Evolutionary conservation across 495 filamentous ascomycete species (phyloP).

Genomic region (Daldinia vernicosa): DNA sequence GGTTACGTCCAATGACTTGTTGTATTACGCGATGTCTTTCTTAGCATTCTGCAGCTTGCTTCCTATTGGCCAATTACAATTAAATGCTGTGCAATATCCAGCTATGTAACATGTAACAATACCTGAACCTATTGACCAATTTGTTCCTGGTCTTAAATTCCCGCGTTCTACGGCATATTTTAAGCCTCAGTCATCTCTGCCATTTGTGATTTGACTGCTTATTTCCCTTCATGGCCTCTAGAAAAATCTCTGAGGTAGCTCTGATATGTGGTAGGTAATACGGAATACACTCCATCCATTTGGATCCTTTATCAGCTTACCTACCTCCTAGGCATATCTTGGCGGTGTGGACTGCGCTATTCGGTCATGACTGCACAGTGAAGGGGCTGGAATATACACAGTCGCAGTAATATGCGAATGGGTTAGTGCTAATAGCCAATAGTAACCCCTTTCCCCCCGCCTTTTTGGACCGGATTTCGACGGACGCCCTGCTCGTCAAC

Average conservation of each 20-base stretch:
- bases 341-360: conserved; percentile 24
- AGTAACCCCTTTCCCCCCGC: conserved; percentile 16
- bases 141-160: neutral
- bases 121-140: neutral
- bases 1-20: neutral
- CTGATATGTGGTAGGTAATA: neutral
- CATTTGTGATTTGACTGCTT: neutral
- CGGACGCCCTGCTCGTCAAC: conserved; percentile 47
- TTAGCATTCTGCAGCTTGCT: neutral
- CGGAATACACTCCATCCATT: neutral
- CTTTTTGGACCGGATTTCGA: conserved; percentile 23
- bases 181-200: neutral
- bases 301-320: conserved; percentile 14
- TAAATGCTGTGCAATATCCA: neutral
- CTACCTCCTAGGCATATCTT: conserved; percentile 29
- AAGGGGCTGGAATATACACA: conserved; percentile 22
- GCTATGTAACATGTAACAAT: neutral
- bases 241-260: neutral
- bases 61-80: neutral
- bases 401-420: conserved; percentile 39
- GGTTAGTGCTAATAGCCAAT: conserved; percentile 23
- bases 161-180: neutral
- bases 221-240: neutral
- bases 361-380: conserved; percentile 35
- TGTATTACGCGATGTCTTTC: neutral